phyloP scores from a whole-genome alignment of 2,329 filamentous ascomycete genomes.

The Alternaria solani region DNA sequence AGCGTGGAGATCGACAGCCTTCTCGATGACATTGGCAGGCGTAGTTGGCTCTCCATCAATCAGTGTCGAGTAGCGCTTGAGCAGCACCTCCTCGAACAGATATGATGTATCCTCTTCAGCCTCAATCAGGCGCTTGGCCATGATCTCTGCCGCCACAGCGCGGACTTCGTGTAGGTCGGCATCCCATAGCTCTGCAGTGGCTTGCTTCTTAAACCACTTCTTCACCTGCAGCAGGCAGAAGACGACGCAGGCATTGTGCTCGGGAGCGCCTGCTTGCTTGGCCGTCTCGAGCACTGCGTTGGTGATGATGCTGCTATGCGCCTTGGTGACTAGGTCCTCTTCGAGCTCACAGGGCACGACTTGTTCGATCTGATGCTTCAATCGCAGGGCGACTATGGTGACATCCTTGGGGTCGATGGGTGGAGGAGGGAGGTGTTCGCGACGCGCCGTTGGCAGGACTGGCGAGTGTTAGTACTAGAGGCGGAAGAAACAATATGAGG shows the following conservation, averaged over 20 bases:
- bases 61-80: constrained; percentile 88
- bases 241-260: constrained; percentile 81
- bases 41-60: constrained; percentile 73
- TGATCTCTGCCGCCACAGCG: constrained; percentile 84
- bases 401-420: constrained; percentile 80
- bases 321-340: constrained; percentile 73
- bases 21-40: constrained; percentile 89
- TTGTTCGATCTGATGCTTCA: constrained; percentile 90
- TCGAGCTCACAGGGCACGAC: constrained; percentile 91
- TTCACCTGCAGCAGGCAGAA: constrained; percentile 80
- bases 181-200: constrained; percentile 87
- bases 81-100: constrained; percentile 79
- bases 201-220: constrained; percentile 82
- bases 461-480: constrained; percentile 14
- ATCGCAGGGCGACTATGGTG: constrained; percentile 85
- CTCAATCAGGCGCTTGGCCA: constrained; percentile 92
- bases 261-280: constrained; percentile 77
- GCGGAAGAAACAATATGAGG: constrained; percentile 2
- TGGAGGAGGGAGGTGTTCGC: constrained; percentile 66
- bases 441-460: constrained; percentile 72
- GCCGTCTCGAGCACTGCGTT: constrained; percentile 79
- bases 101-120: constrained; percentile 79
- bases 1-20: constrained; percentile 91
- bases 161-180: constrained; percentile 81
- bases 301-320: constrained; percentile 88